These are phyloP conservation scores for Cercospora berteroae DNA, from an alignment of 2,329 filamentous ascomycete genomes.

Conservation along the genomic window DNA sequence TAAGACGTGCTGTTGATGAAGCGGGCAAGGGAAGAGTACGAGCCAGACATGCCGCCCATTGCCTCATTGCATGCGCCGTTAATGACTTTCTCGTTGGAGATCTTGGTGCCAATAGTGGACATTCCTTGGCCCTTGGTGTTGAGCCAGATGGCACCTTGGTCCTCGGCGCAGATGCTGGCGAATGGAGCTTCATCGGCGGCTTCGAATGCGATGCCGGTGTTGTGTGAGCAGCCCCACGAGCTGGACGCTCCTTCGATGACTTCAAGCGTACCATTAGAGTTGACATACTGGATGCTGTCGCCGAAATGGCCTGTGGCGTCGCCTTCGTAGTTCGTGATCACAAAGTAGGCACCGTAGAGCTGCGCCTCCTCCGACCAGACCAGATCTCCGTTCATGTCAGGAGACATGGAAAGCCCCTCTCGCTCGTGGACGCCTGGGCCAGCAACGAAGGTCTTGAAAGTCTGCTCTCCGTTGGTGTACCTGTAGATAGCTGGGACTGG, in stretches of 20 bases:
- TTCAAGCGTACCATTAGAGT: constrained; percentile 50
- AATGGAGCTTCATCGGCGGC: constrained; percentile 59
- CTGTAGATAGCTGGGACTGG: constrained; percentile 61
- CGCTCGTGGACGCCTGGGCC: constrained; percentile 54
- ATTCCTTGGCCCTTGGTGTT: constrained; percentile 61
- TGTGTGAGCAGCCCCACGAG: constrained; percentile 62
- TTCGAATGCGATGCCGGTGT: constrained; percentile 64
- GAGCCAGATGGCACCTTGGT: constrained; percentile 63
- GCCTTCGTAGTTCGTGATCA: constrained; percentile 59
- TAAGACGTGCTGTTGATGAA: constrained; percentile 54
- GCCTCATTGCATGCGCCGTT: constrained; percentile 59
- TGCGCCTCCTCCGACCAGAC: constrained; percentile 57
- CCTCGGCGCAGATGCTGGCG: constrained; percentile 59
- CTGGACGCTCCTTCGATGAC: constrained; percentile 55
- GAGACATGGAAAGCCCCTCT: constrained; percentile 51
- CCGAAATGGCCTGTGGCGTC: constrained; percentile 57
- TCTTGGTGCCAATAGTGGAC: constrained; percentile 54
- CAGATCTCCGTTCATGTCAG: constrained; percentile 62
- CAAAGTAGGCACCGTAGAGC: constrained; percentile 62
- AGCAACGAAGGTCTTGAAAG: constrained; percentile 60
- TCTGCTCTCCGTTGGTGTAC: constrained; percentile 55
- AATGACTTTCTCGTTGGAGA: constrained; percentile 62
- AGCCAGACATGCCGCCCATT: constrained; percentile 62
- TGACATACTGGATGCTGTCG: constrained; percentile 55
- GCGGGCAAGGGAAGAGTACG: constrained; percentile 57